Evolutionary conservation across 495 filamentous ascomycete species (phyloP).

Genomic region (Articulospora tetracladia): DNA sequence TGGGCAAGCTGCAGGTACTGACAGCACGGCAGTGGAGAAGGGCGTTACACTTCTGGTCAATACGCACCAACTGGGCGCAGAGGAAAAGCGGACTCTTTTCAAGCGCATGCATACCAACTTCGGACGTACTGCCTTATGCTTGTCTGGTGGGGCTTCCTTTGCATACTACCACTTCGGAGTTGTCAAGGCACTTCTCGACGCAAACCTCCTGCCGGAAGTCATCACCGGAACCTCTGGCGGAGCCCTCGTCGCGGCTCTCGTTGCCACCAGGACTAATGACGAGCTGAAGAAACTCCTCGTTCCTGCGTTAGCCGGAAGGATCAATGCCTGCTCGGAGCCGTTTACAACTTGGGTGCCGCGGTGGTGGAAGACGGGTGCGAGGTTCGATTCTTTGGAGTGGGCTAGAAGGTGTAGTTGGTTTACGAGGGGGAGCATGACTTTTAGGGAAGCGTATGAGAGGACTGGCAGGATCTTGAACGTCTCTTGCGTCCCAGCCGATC

Average conservation of each 20-base stretch:
- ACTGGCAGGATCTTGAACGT: slow-evolving; percentile 95
- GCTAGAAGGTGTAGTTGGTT: slow-evolving; percentile 85
- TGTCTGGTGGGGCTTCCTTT: slow-evolving; percentile 93
- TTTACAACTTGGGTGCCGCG: slow-evolving; percentile 72
- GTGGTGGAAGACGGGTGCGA: slow-evolving; percentile 89
- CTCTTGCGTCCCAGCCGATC: slow-evolving; percentile 94
- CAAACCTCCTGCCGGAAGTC: slow-evolving; percentile 80
- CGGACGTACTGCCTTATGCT: slow-evolving; percentile 85
- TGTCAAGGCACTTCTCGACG: slow-evolving; percentile 85
- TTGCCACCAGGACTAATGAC: slow-evolving; percentile 86
- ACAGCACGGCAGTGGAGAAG: slow-evolving; percentile 39
- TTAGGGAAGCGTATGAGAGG: slow-evolving; percentile 89
- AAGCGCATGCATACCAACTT: slow-evolving; percentile 87
- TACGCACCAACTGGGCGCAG: slow-evolving; percentile 58
- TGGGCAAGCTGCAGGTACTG: not conserved
- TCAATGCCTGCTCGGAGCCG: slow-evolving; percentile 78
- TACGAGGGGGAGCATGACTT: slow-evolving; percentile 83
- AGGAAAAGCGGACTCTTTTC: slow-evolving; percentile 79
- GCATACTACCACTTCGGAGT: slow-evolving; percentile 97
- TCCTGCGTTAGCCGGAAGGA: slow-evolving; percentile 77
- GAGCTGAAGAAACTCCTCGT: slow-evolving; percentile 83
- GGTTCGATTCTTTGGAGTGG: slow-evolving; percentile 93
- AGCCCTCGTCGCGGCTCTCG: slow-evolving; percentile 82
- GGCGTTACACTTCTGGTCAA: slow-evolving; percentile 63
- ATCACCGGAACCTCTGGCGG: slow-evolving; percentile 96